Evolutionary conservation across 208 protist species (phyloP).

Genomic region (Strigomonas galati): DNA sequence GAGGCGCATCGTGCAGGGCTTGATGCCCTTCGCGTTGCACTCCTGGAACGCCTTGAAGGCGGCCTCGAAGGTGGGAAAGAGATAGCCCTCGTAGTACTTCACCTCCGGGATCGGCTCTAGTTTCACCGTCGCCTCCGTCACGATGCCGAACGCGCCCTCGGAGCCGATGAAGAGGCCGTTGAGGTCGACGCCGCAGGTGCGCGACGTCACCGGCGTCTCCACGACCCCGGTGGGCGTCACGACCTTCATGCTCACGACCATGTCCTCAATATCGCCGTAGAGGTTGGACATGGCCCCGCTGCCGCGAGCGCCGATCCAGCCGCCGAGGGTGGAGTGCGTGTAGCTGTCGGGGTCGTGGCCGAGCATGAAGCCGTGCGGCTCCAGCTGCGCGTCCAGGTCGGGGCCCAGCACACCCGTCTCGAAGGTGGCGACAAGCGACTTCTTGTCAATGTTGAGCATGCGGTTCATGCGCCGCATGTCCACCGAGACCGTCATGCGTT

Average conservation of each 20-base stretch:
- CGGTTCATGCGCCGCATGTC: constrained; percentile 92
- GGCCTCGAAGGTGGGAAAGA: constrained; percentile 87
- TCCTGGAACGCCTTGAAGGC: constrained; percentile 80
- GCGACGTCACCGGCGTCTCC: constrained; percentile 73
- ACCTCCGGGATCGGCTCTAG: constrained; percentile 83
- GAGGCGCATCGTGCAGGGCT: constrained; percentile 84
- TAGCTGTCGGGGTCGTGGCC: constrained; percentile 94
- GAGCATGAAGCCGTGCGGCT: constrained; percentile 85
- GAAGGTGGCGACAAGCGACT: constrained; percentile 83
- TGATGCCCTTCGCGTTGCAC: constrained; percentile 80
- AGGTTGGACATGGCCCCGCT: constrained; percentile 95
- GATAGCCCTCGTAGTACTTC: constrained; percentile 84
- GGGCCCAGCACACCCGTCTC: constrained; percentile 89
- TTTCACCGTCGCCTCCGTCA: constrained; percentile 92
- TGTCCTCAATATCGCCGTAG: constrained; percentile 94
- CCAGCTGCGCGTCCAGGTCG: constrained; percentile 86
- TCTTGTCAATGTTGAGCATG: constrained; percentile 86
- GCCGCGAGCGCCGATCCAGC: constrained; percentile 93
- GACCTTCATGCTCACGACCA: constrained; percentile 90
- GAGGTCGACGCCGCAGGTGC: constrained; percentile 85
- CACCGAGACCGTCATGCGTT: constrained; percentile 90
- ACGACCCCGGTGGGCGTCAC: constrained; percentile 90
- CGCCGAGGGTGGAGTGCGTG: constrained; percentile 92
- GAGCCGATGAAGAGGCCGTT: constrained; percentile 91
- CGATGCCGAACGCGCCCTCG: constrained; percentile 92